Percentiles rank a stretch among this genome's conserved stretches.
phyloP scores from a whole-genome alignment of 108 stramenopile species.

The Chaetoceros muelleri region DNA sequence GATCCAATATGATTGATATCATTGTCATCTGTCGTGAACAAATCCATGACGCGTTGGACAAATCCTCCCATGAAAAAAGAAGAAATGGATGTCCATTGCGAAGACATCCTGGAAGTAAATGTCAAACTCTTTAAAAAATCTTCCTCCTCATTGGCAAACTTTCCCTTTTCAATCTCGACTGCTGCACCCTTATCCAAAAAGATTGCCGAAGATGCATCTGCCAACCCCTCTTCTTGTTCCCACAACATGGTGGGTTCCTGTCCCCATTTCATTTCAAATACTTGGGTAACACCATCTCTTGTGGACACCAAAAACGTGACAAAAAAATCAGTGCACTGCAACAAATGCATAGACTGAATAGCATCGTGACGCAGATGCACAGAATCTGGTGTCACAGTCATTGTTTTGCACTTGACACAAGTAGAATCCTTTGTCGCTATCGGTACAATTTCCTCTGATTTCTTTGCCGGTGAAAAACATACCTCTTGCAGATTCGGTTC shows the following conservation, averaged over 20 bases:
- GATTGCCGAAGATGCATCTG: slow-evolving; percentile 39
- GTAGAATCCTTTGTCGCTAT: slow-evolving; percentile 3
- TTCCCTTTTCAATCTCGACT: not conserved
- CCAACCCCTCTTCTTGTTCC: slow-evolving; percentile 68
- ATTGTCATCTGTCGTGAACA: slow-evolving; percentile 23
- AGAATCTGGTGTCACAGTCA: slow-evolving; percentile 2
- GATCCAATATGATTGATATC: slow-evolving; percentile 34
- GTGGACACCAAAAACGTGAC: slow-evolving; percentile 38
- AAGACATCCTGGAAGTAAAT: slow-evolving; percentile 36
- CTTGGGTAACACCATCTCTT: slow-evolving; percentile 33
- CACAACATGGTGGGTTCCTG: slow-evolving; percentile 27
- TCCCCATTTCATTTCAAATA: slow-evolving; percentile 14
- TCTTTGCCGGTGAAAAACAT: not conserved
- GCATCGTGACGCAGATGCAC: slow-evolving; percentile 3
- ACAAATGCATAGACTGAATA: slow-evolving; percentile 15
- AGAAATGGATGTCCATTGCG: slow-evolving; percentile 35
- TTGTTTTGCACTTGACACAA: not conserved
- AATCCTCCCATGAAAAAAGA: slow-evolving; percentile 21
- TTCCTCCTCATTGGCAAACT: slow-evolving; percentile 33
- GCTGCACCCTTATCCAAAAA: slow-evolving; percentile 73
- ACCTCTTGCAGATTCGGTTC: no score
- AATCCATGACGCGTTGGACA: slow-evolving; percentile 10
- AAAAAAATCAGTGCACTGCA: slow-evolving; percentile 24
- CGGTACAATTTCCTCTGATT: not conserved
- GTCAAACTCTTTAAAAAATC: slow-evolving; percentile 37